Conservation (phyloP, 2,329 filamentous ascomycete species). For the Penicillium psychrosexuale region DNA sequence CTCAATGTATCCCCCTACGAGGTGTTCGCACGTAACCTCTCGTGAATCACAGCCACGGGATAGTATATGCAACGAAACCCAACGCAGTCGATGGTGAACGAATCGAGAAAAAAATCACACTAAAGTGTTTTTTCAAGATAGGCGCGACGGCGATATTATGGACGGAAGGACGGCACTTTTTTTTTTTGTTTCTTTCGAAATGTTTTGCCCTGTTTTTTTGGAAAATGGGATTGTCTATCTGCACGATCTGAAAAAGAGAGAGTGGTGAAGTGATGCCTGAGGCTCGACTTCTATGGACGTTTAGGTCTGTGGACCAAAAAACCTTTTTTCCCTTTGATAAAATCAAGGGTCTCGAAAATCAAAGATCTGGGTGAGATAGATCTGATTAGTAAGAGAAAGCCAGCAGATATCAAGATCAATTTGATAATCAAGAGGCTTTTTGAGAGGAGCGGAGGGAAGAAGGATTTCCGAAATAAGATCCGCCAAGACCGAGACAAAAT, state of each 20-base stretch:
- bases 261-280: conserved; percentile 21
- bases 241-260: conserved; percentile 26
- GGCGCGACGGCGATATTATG: conserved; percentile 13
- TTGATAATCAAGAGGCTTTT: conserved; percentile 13
- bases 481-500: conserved; percentile 42
- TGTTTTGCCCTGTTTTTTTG: conserved; percentile 10
- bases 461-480: conserved; percentile 32
- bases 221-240: conserved; percentile 27
- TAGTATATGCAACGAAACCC: conserved; percentile 10
- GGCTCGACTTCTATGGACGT: conserved; percentile 4
- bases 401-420: conserved; percentile 15
- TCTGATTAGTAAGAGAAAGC: conserved; percentile 20
- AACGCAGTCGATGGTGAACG: conserved; percentile 9
- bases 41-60: conserved; percentile 10
- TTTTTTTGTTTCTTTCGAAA: conserved; percentile 20
- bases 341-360: conserved; percentile 5
- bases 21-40: conserved; percentile 13
- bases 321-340: conserved; percentile 5
- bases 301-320: conserved; percentile 2
- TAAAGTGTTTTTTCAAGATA: conserved; percentile 36
- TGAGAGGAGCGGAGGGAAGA: conserved; percentile 25
- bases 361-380: conserved; percentile 7
- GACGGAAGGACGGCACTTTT: conserved; percentile 7
- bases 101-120: conserved; percentile 36
- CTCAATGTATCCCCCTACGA: conserved; percentile 82